phyloP scores from a whole-genome alignment of 2,329 filamentous ascomycete genomes.

The Colletotrichum echinochloae region DNA sequence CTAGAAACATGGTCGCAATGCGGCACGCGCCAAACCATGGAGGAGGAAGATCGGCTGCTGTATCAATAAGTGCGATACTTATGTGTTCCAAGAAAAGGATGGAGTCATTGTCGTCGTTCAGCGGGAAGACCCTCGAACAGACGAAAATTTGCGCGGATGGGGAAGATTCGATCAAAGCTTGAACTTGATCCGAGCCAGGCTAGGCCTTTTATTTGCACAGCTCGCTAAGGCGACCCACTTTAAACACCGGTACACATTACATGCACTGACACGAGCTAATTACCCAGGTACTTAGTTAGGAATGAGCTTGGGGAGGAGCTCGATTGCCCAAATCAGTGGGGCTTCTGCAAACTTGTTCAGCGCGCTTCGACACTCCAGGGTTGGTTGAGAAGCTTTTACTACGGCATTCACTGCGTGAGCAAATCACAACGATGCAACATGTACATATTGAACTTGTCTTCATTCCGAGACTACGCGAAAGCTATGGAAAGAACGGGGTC shows the following conservation, averaged over 20 bases:
- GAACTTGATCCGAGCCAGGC: slow-evolving; percentile 20
- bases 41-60: not conserved
- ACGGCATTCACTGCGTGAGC: not conserved
- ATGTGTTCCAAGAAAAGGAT: not conserved
- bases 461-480: slow-evolving; percentile 41
- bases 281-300: not conserved
- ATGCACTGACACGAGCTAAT: not conserved
- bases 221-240: slow-evolving; percentile 35
- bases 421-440: not conserved
- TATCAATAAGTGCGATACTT: slow-evolving; percentile 38
- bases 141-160: slow-evolving; percentile 19
- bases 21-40: slow-evolving; percentile 11
- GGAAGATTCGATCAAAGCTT: not conserved
- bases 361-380: not conserved
- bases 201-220: slow-evolving; percentile 34
- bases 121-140: slow-evolving; percentile 27
- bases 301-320: not conserved
- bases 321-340: not conserved
- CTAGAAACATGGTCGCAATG: slow-evolving; percentile 67
- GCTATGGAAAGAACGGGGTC: slow-evolving; percentile 42
- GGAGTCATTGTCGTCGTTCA: slow-evolving; percentile 37
- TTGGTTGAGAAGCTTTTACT: not conserved
- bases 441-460: slow-evolving; percentile 39
- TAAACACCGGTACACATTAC: slow-evolving; percentile 20
- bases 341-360: not conserved